A percentile compares a stretch with the other conserved stretches of the same genome.
Conservation (phyloP, 2,329 filamentous ascomycete genomes). For the Sphaerulina musiva region DNA sequence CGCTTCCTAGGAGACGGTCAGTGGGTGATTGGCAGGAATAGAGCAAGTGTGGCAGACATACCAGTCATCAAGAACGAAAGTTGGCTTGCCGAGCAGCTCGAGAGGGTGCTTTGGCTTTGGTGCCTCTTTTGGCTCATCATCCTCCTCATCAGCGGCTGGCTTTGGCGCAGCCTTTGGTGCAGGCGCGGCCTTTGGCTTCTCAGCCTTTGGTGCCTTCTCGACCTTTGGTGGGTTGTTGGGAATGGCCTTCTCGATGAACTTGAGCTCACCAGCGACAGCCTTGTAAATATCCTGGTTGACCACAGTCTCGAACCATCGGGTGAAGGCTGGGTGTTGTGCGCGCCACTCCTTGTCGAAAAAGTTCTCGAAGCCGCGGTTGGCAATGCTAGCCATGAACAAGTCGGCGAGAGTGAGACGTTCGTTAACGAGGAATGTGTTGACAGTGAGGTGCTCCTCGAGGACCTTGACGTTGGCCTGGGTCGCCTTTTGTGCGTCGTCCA, state of each 20-base stretch:
- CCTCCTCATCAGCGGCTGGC: slow-evolving; percentile 52
- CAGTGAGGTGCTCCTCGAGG: slow-evolving; percentile 78
- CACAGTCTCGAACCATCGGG: slow-evolving; percentile 92
- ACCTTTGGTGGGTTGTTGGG: slow-evolving; percentile 66
- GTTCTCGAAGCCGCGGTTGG: slow-evolving; percentile 83
- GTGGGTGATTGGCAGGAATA: not conserved
- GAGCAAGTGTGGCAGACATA: slow-evolving; percentile 8
- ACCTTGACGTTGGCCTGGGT: slow-evolving; percentile 62
- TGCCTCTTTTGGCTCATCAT: slow-evolving; percentile 54
- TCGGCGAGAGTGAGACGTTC: slow-evolving; percentile 97
- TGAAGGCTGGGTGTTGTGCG: slow-evolving; percentile 70
- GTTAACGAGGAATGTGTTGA: slow-evolving; percentile 95
- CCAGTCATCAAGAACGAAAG: slow-evolving; percentile 87
- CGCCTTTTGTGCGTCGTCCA: slow-evolving; percentile 70
- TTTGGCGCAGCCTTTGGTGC: slow-evolving; percentile 49
- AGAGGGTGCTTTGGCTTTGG: slow-evolving; percentile 97
- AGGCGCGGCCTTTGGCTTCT: slow-evolving; percentile 59
- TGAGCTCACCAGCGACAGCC: slow-evolving; percentile 65
- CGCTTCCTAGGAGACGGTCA: slow-evolving; percentile 56
- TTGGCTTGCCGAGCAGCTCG: slow-evolving; percentile 72
- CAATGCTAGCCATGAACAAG: slow-evolving; percentile 71
- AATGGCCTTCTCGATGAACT: slow-evolving; percentile 73
- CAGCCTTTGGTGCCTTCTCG: slow-evolving; percentile 48
- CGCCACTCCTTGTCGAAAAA: slow-evolving; percentile 93
- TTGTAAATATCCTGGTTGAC: slow-evolving; percentile 88